Evolutionary conservation across 768 basidiomycete species (phyloP).

Genomic region (Lepiota venenata): DNA sequence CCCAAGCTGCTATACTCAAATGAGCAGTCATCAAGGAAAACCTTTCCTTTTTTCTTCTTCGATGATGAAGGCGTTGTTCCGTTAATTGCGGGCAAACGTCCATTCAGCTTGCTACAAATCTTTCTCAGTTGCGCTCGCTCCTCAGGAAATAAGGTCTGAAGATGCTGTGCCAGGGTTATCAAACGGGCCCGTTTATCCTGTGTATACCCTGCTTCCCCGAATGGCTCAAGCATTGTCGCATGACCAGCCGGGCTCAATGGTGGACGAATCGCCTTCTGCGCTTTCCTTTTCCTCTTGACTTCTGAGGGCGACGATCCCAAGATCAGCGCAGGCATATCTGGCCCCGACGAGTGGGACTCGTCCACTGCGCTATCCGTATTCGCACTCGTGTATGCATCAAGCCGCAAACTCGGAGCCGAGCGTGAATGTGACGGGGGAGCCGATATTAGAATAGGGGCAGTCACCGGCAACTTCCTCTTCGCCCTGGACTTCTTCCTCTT

Average conservation of each 20-base stretch:
- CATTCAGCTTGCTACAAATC: conserved; percentile 23
- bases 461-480: conserved; percentile 11
- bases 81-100: not conserved
- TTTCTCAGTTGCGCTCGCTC: conserved; percentile 31
- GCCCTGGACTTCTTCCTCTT: conserved; percentile 13
- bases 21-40: conserved; percentile 1
- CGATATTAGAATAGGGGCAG: not conserved
- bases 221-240: not conserved
- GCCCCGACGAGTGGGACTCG: not conserved
- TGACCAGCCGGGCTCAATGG: conserved; percentile 3
- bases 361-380: not conserved
- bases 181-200: conserved; percentile 38
- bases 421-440: conserved; percentile 11
- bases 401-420: conserved; percentile 13
- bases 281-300: not conserved
- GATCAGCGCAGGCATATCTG: not conserved
- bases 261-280: not conserved
- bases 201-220: conserved; percentile 1
- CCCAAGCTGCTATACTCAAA: conserved; percentile 6
- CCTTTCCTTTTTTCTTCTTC: conserved; percentile 14
- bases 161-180: conserved; percentile 51
- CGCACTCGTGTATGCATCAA: not conserved
- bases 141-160: conserved; percentile 54
- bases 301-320: not conserved
- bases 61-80: not conserved